Evolutionary conservation across 2,329 filamentous ascomycete genomes (phyloP).

Genomic region (Metarhizium robertsii): DNA sequence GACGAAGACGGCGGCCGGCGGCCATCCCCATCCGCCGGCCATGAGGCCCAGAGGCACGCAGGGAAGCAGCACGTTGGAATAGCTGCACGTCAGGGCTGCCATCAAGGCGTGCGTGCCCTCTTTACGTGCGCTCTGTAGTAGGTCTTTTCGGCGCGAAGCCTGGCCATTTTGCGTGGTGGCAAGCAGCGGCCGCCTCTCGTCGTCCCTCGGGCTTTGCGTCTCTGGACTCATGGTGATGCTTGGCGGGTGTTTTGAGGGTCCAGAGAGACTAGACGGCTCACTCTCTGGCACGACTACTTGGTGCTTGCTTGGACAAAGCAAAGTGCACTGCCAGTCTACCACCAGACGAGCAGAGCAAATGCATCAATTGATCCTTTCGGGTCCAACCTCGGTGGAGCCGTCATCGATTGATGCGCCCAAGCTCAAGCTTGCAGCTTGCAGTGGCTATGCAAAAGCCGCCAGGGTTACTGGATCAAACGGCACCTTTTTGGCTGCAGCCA

Average conservation of each 20-base stretch:
- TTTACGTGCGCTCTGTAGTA: not conserved
- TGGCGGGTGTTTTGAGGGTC: not conserved
- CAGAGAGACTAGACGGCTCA: not conserved
- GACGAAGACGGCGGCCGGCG: slow-evolving; percentile 36
- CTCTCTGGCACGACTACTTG: not conserved
- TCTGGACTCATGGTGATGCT: not conserved
- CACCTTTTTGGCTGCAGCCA: not conserved
- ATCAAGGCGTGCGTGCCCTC: slow-evolving; percentile 6
- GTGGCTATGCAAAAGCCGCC: not conserved
- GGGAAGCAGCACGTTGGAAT: slow-evolving; percentile 46
- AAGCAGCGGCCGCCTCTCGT: not conserved
- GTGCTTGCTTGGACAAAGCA: too few species aligned
- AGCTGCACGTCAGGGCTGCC: slow-evolving; percentile 8
- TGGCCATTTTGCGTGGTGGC: not conserved
- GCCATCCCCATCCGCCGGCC: slow-evolving; percentile 38
- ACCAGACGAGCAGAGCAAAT: too few species aligned
- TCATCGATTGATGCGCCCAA: too few species aligned
- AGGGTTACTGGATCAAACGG: not conserved
- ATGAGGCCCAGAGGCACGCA: slow-evolving; percentile 57
- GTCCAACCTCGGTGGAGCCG: too few species aligned
- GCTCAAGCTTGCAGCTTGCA: too few species aligned
- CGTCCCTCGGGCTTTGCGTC: not conserved
- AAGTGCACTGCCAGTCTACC: too few species aligned
- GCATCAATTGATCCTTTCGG: too few species aligned
- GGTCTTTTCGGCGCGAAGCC: not conserved